Percentiles rank a stretch among this genome's conserved stretches.
Evolutionary conservation across 2,329 filamentous ascomycete genomes (phyloP).

Genomic region (Magnaporthiopsis incrustans): DNA sequence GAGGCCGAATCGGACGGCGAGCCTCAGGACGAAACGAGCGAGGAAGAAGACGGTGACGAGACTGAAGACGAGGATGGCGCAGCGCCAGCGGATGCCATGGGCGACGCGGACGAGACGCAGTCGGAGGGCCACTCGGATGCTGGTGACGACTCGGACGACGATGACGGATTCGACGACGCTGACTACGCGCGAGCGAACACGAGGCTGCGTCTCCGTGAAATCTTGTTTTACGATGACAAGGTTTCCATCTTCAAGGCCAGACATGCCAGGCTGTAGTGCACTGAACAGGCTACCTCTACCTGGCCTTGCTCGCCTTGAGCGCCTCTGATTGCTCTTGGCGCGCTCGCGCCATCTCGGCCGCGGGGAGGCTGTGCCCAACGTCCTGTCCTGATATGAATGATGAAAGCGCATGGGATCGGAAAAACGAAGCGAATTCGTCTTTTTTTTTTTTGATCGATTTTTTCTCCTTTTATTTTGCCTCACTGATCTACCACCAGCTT

Average conservation of each 20-base stretch:
- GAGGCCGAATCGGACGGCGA: constrained; percentile 26
- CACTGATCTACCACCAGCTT: not conserved
- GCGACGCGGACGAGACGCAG: constrained; percentile 24
- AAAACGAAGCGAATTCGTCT: not conserved
- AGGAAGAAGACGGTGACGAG: constrained; percentile 37
- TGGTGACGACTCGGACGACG: constrained; percentile 32
- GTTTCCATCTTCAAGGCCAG: constrained; percentile 72
- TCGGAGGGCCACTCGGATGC: constrained; percentile 19
- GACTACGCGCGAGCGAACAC: constrained; percentile 26
- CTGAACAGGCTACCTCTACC: too few species aligned
- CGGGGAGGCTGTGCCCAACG: not conserved
- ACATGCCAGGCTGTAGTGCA: constrained; percentile 41
- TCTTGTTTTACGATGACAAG: constrained; percentile 79
- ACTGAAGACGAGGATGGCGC: constrained; percentile 33
- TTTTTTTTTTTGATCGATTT: not conserved
- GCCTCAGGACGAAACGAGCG: constrained; percentile 34
- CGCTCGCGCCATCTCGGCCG: too few species aligned
- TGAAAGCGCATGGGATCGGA: not conserved
- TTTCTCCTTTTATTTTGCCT: not conserved
- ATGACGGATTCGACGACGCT: constrained; percentile 42
- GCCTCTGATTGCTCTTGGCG: not conserved
- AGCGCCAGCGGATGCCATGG: constrained; percentile 26
- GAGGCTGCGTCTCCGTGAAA: constrained; percentile 62
- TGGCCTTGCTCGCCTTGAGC: not conserved
- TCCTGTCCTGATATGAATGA: not conserved